A percentile compares a stretch with the other conserved stretches of the same genome.
Conservation (phyloP, 2,329 filamentous ascomycete species). For the Arthrobotrys pseudoclavata region DNA sequence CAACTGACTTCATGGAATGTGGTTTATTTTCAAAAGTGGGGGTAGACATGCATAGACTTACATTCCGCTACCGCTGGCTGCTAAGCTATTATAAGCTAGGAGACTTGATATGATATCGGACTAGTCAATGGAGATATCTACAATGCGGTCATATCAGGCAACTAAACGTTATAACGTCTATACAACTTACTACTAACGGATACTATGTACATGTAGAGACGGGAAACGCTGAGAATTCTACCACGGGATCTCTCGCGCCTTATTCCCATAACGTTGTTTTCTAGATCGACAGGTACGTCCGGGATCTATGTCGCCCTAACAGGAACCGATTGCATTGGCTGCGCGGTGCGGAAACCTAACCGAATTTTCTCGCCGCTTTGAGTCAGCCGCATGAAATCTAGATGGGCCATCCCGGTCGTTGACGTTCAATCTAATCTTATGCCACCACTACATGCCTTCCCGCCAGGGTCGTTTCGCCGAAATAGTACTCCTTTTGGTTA, state of each 20-base stretch:
- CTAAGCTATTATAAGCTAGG: neutral
- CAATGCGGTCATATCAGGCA: no score
- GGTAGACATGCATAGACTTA: neutral
- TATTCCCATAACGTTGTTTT: neutral
- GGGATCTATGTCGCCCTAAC: neutral
- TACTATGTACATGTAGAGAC: no score
- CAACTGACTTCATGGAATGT: neutral
- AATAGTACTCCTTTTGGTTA: constrained; percentile 33
- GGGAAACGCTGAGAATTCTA: neutral
- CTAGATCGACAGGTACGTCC: constrained; percentile 32
- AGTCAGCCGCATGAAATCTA: constrained; percentile 35
- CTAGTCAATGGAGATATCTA: neutral
- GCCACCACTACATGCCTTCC: constrained; percentile 27
- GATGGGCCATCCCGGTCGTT: constrained; percentile 24
- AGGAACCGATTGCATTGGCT: constrained; percentile 40
- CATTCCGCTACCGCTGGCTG: neutral
- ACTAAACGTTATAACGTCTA: no score
- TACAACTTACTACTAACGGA: no score
- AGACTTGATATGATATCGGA: neutral
- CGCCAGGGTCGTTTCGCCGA: constrained; percentile 38
- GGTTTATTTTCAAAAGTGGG: neutral
- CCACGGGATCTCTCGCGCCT: neutral
- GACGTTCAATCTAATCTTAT: constrained; percentile 36
- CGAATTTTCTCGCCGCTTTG: constrained; percentile 25
- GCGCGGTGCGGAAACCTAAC: constrained; percentile 7